Base-by-base conservation (phyloP, 2,329 filamentous ascomycete species). In the Aurifilum marmelostoma region DNA sequence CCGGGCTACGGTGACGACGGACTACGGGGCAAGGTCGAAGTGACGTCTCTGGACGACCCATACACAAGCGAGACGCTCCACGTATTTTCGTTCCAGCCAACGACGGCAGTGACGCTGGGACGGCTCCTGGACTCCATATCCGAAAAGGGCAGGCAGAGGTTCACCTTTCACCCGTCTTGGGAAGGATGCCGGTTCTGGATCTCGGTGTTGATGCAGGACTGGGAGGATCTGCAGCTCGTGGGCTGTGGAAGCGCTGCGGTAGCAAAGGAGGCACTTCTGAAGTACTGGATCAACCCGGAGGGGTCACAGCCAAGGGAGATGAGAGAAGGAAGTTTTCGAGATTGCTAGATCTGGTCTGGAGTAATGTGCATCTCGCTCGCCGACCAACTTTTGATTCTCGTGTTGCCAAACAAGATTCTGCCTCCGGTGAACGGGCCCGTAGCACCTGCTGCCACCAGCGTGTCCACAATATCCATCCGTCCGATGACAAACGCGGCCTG, bases 401-500 rank as follows among this genome's bases (percentile, higher is more conserved):
- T 24, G 27, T 59, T 27, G 1, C 41, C 64, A 29, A 59, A 66
- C 14, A 59, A 21, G 16, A 43, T 66, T n/a, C 39, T 43, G 27
- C 64, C 64, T 2, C 64, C 64, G 14, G 39, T 37, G 27, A 66
- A 43, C 12, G 54, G 9, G 6, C 64, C 64, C 12, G 54, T 60
- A 16, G 64, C 64, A n/a, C 64, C 64, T 5, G 64, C 54, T 7
- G 32, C 34, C 41, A n/a, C 27, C 37, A 66, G 32, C 7, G 47
- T 14, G 18, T 66, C 27, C 8, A 58, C 64, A 50, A 66, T 50
- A 12, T 66, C 43, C 39, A 11, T 66, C 24, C 43, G 37, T 18
- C 71, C 69, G n/a, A 63, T 56, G 9, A 59, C 60, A 24, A 65
- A 37, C 5, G 70, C 70, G 60, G 63, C 67, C 37, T 73, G 71